A percentile compares a stretch with the other conserved stretches of the same genome.
phyloP scores from a whole-genome alignment of 2,329 filamentous ascomycete species.

The Phaeosphaeriaceae sp. region DNA sequence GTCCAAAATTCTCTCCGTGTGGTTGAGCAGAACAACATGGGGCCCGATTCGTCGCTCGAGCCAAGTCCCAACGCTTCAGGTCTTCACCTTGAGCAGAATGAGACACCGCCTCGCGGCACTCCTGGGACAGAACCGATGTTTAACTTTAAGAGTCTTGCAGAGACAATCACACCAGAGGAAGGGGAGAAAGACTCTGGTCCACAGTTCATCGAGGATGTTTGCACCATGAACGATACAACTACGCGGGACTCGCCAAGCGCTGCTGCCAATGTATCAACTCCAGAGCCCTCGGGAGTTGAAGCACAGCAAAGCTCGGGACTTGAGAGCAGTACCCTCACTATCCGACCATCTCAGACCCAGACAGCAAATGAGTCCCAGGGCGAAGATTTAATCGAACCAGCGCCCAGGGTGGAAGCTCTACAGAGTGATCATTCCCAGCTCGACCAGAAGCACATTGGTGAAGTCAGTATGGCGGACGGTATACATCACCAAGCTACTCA shows the following conservation, averaged over 20 bases:
- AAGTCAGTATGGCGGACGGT: slow-evolving; percentile 37
- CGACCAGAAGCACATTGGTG: slow-evolving; percentile 45
- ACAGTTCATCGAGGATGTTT: slow-evolving; percentile 50
- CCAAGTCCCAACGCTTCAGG: slow-evolving; percentile 63
- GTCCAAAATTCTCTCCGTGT: slow-evolving; percentile 46
- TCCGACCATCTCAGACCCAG: slow-evolving; percentile 26
- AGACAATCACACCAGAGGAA: slow-evolving; percentile 75
- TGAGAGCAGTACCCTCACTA: slow-evolving; percentile 36
- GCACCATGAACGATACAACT: slow-evolving; percentile 8
- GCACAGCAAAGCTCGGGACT: slow-evolving; percentile 7
- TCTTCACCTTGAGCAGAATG: slow-evolving; percentile 47
- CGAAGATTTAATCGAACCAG: slow-evolving; percentile 36
- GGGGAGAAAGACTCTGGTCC: slow-evolving; percentile 52
- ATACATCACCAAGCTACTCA: slow-evolving; percentile 41
- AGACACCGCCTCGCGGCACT: slow-evolving; percentile 45
- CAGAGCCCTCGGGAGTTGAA: background rate
- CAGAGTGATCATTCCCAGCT: slow-evolving; percentile 25
- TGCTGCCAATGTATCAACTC: background rate
- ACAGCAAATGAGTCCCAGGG: slow-evolving; percentile 12
- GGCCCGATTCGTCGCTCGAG: slow-evolving; percentile 55
- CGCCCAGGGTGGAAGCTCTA: slow-evolving; percentile 31
- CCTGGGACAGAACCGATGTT: slow-evolving; percentile 78
- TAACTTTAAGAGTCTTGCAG: slow-evolving; percentile 87
- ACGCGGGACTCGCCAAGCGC: slow-evolving; percentile 3
- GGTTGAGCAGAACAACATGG: slow-evolving; percentile 37